These are phyloP conservation scores for Trypanosoma brucei DNA, from an alignment of 208 protist genomes.

Conservation along the genomic window DNA sequence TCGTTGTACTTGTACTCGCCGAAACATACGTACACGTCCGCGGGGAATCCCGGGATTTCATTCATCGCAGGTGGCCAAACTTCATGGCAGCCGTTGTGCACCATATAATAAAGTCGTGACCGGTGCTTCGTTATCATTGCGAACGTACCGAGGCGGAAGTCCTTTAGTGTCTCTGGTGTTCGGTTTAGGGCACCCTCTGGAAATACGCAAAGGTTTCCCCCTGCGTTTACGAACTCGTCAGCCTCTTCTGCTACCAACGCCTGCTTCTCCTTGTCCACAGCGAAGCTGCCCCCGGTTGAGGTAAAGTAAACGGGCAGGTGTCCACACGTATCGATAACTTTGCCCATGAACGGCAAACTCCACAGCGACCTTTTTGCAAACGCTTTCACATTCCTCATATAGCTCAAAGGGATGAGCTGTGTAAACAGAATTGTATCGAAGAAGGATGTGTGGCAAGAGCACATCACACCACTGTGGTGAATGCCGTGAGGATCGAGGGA, in stretches of 20 bases:
- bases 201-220: conserved; percentile 77
- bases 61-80: conserved; percentile 62
- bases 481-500: conserved; percentile 53
- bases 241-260: conserved; percentile 48
- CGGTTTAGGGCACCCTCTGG: conserved; percentile 82
- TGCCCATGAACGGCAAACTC: conserved; percentile 71
- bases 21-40: conserved; percentile 73
- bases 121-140: conserved; percentile 57
- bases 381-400: conserved; percentile 55
- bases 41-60: conserved; percentile 63
- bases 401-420: conserved; percentile 41
- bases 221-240: conserved; percentile 45
- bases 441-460: conserved; percentile 83
- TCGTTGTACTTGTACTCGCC: conserved; percentile 74
- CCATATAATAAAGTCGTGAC: conserved; percentile 63
- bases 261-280: conserved; percentile 82
- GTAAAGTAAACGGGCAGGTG: conserved; percentile 86
- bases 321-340: conserved; percentile 57
- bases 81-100: conserved; percentile 77
- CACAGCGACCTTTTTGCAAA: conserved; percentile 71
- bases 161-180: conserved; percentile 65
- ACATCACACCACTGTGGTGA: conserved; percentile 46
- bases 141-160: conserved; percentile 85
- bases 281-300: conserved; percentile 45
- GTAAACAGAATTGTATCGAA: conserved; percentile 80